Percentiles rank a stretch among this genome's conserved stretches.
Conservation (phyloP, 441 rosid genomes). For the Populus hybrid region DNA sequence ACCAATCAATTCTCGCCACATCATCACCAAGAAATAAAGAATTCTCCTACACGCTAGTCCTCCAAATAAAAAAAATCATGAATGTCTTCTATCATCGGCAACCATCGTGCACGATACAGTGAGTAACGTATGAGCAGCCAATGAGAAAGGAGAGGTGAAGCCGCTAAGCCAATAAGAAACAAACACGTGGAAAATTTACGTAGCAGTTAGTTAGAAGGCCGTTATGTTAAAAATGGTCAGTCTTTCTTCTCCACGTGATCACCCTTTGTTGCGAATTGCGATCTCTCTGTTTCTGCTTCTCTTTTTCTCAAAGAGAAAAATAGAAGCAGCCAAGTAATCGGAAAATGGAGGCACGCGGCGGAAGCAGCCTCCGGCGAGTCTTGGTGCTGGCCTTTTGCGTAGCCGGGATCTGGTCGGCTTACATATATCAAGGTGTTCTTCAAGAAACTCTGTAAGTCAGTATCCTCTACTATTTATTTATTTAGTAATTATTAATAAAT, state of each 20-base stretch:
- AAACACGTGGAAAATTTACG: constrained; percentile 65
- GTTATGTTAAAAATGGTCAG: background rate
- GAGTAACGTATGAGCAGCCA: constrained; percentile 42
- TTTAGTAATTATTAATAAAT: background rate
- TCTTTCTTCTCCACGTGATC: background rate
- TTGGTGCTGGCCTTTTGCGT: constrained; percentile 78
- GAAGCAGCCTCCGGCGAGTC: constrained; percentile 64
- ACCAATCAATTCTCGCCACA: too few species aligned
- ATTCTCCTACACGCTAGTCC: too few species aligned
- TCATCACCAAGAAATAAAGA: too few species aligned
- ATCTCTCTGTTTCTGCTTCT: background rate
- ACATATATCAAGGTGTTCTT: constrained; percentile 92
- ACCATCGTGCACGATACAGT: background rate
- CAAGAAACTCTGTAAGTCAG: constrained; percentile 83
- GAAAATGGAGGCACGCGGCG: constrained; percentile 57
- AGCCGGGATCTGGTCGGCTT: constrained; percentile 95
- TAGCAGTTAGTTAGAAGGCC: constrained; percentile 9
- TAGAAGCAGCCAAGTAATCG: constrained; percentile 6
- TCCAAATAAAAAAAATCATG: too few species aligned
- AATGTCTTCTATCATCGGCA: background rate
- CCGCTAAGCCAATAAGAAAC: constrained; percentile 36
- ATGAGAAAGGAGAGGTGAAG: constrained; percentile 33
- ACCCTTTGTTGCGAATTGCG: background rate
- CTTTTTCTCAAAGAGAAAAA: background rate
- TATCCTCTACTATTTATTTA: background rate